Evolutionary conservation across 2,329 filamentous ascomycete genomes (phyloP), one percentile per base, ranked within the genome.

Genomic region (Apiospora rasikravindrae): DNA sequence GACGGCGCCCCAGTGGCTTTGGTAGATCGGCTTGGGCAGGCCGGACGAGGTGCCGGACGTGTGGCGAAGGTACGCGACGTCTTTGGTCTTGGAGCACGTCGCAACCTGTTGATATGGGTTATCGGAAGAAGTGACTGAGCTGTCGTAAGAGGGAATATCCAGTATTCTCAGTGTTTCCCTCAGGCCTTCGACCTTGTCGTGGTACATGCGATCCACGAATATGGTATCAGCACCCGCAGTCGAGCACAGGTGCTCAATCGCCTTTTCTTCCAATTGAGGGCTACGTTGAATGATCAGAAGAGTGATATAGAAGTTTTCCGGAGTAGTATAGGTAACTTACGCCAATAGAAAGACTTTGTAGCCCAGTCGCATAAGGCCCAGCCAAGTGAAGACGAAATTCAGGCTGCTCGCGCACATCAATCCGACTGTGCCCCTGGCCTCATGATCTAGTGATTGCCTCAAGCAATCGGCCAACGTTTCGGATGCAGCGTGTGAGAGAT

Each of bases 1-100:
- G 4, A 90, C 84, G 3, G 86, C 88, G 14, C 84, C 88, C 66
- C 83, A 83, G 76, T 92, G 88, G 1, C 83, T 85, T 72, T 92
- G 89, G 0, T 86, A 84, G 0, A 92, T 91, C 0, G 89, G 88
- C 72, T 92, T 92, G 0, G 90, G 90, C 1, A 89, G 78, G 0
- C 90, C 90, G 0, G 87, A 88, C 0, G 90, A 91, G 2, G 91
- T 92, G 0, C 90, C 90, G 0, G 90, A 92, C 0, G 90, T 91
- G 76, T 92, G 90, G 74, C 88, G 87, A 33, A 90, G 81, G 77
- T 90, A 92, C 0, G 90, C 89, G 19, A 86, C 77, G 16, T 87
- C 84, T 1, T 73, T 53, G 5, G 69, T 49, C 22, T 61, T 61
- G 22, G 29, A 19, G 13, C 8, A 10, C 7, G 14, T 4, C 53